phyloP scores from a whole-genome alignment of 2,329 filamentous ascomycete species.

The Chrysoporthe deuterocubensis region DNA sequence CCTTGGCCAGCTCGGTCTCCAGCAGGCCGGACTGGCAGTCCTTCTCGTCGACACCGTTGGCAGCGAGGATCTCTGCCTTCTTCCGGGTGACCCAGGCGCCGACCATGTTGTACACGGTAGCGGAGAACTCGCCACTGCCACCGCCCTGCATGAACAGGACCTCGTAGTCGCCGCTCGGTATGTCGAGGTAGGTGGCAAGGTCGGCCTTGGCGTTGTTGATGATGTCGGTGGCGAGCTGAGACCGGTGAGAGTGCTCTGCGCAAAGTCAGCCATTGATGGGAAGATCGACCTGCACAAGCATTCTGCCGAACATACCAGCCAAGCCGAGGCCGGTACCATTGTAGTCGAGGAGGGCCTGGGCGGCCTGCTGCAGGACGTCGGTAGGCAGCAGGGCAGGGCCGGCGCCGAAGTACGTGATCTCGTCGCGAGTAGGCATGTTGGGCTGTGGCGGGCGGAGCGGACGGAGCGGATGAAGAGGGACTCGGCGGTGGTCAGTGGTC shows the following conservation, averaged over 20 bases:
- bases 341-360: slow-evolving; percentile 80
- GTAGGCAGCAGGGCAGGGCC: slow-evolving; percentile 88
- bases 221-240: slow-evolving; percentile 75
- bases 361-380: slow-evolving; percentile 75
- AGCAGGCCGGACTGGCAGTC: slow-evolving; percentile 59
- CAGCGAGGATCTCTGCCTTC: slow-evolving; percentile 60
- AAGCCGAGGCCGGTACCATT: slow-evolving; percentile 81
- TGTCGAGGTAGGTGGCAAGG: slow-evolving; percentile 74
- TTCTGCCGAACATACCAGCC: no score
- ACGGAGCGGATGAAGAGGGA: no score
- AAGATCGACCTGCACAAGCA: no score
- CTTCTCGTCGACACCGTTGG: slow-evolving; percentile 55
- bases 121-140: slow-evolving; percentile 84
- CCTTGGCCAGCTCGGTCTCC: slow-evolving; percentile 63
- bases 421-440: slow-evolving; percentile 72
- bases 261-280: no score
- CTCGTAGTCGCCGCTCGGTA: slow-evolving; percentile 80
- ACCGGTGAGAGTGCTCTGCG: slow-evolving; percentile 90
- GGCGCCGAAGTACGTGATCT: slow-evolving; percentile 86
- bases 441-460: background rate
- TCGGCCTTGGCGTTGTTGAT: slow-evolving; percentile 78
- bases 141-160: slow-evolving; percentile 87
- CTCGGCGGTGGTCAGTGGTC: background rate
- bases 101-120: slow-evolving; percentile 82
- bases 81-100: slow-evolving; percentile 78